Percentiles rank a stretch among this genome's conserved stretches.
phyloP scores from a whole-genome alignment of 169 alveolate genomes.

The Eimeria brunetti region DNA sequence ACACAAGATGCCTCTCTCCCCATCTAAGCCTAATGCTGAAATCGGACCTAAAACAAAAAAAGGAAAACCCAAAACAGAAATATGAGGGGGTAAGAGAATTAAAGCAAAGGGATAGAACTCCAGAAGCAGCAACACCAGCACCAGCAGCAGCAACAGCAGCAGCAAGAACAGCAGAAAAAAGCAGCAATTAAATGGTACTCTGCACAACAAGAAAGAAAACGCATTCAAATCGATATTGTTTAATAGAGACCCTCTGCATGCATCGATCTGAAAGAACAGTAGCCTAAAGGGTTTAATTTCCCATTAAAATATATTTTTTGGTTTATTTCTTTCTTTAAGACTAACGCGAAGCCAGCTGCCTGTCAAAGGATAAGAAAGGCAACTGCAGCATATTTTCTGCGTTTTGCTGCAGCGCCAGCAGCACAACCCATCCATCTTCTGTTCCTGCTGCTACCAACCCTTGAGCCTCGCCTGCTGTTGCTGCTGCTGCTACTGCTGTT shows the following conservation, averaged over 20 bases:
- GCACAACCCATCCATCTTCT: conserved; percentile 24
- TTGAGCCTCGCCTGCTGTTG: background rate
- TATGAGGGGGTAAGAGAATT: too few relatives aligned
- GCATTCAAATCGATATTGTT: background rate
- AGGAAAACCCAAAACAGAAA: too few relatives aligned
- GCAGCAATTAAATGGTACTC: background rate
- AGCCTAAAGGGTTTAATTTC: too few relatives aligned
- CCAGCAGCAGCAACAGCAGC: too few relatives aligned
- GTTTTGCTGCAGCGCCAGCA: conserved; percentile 27
- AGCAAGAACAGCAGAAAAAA: too few relatives aligned
- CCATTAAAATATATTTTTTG: too few relatives aligned
- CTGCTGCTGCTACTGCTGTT: conserved; percentile 52
- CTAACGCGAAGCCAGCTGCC: conserved; percentile 29
- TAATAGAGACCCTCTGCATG: background rate
- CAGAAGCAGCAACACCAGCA: too few relatives aligned
- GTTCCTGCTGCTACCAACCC: conserved; percentile 54
- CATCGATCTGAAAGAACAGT: too few relatives aligned
- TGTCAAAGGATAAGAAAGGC: background rate
- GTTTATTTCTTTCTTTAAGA: too few relatives aligned
- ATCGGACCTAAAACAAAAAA: conserved; percentile 10
- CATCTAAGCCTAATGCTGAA: conserved; percentile 40
- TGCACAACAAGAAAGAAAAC: background rate
- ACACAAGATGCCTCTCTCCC: background rate
- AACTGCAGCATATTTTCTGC: background rate
- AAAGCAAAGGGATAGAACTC: too few relatives aligned